These are phyloP conservation scores for Simmondsia chinensis DNA, from an alignment of 148 eudicot species.

Conservation along the genomic window DNA sequence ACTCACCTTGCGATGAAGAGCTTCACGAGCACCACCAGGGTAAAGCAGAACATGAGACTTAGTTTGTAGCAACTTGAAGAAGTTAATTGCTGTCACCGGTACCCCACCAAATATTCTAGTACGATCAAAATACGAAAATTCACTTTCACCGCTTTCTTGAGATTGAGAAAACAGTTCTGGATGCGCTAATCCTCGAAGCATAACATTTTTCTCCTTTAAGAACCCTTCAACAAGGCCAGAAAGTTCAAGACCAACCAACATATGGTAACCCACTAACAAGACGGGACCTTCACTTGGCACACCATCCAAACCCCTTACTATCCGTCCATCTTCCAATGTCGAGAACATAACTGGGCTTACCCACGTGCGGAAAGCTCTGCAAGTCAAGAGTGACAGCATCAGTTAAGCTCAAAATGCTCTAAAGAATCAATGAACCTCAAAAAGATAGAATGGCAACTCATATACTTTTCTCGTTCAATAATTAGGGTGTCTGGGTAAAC, in stretches of 20 bases:
- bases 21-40: slow-evolving; percentile 98
- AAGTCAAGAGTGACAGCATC: slow-evolving; percentile 8
- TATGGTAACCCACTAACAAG: slow-evolving; percentile 86
- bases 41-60: slow-evolving; percentile 76
- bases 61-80: slow-evolving; percentile 54
- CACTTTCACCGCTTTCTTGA: slow-evolving; percentile 14
- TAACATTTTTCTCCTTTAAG: slow-evolving; percentile 49
- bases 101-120: slow-evolving; percentile 56
- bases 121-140: slow-evolving; percentile 35
- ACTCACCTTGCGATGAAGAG: slow-evolving; percentile 77
- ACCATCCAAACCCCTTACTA: slow-evolving; percentile 77
- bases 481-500: too few species aligned
- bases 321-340: slow-evolving; percentile 62
- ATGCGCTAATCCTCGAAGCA: slow-evolving; percentile 82
- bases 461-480: too few species aligned
- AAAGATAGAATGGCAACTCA: too few species aligned
- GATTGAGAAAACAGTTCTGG: slow-evolving; percentile 38
- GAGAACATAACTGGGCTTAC: slow-evolving; percentile 69
- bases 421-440: too few species aligned
- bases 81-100: slow-evolving; percentile 62
- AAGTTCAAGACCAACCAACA: slow-evolving; percentile 81
- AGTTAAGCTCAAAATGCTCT: too few species aligned
- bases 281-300: slow-evolving; percentile 94
- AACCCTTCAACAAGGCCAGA: slow-evolving; percentile 46
- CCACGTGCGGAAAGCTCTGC: slow-evolving; percentile 39